Base-by-base conservation (phyloP, 768 basidiomycete genomes). In the Pleurotus pulmonarius region DNA sequence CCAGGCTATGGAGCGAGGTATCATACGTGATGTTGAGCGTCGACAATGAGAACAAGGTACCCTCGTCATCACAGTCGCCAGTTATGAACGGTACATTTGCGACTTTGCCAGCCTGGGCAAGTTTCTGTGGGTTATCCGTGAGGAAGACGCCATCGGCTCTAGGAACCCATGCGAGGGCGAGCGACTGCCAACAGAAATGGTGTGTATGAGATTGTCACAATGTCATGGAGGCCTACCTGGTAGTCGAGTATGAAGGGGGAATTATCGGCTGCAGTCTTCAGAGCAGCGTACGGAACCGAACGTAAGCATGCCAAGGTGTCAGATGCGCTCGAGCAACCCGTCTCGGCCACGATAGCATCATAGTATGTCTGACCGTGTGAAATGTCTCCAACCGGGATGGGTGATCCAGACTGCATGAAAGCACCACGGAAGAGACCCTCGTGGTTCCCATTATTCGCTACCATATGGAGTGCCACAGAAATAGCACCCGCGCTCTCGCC, bases 401-500 rank as follows among this genome's bases (percentile, higher is more conserved):
- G 76, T 2, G 73, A 70, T 1, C 80, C 80, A 2, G 76, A 79
- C 58, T 81, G 65, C 81, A 83, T 81, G 61, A 81, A 75, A 1
- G 67, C 80, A 0, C 69, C 80, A 0, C 76, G 75, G 70, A 80
- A 83, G 5, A 82, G 65, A 0, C 74, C 75, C 49, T 76, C 73
- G 6, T 69, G 66, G 58, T 80, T 67, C 3, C 80, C 81, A 5
- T 66, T 69, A 57, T 81, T 76, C 3, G 73, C 66, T 1, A 81
- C 47, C 77, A 83, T 79, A 3, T 85, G 83, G 8, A 81, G 60
- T 5, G 76, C 67, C 4, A 76, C 81, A 20, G 78, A 79, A 44
- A 83, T 77, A 1, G 83, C 83, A 12, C 85, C 86, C 0, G 74
- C 72, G 48, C 74, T 75, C 63, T 74, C 70, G 2, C 72, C 73